These are phyloP conservation scores for Carallia pectinifolia DNA, from an alignment of 345 rosid species.

Conservation along the genomic window DNA sequence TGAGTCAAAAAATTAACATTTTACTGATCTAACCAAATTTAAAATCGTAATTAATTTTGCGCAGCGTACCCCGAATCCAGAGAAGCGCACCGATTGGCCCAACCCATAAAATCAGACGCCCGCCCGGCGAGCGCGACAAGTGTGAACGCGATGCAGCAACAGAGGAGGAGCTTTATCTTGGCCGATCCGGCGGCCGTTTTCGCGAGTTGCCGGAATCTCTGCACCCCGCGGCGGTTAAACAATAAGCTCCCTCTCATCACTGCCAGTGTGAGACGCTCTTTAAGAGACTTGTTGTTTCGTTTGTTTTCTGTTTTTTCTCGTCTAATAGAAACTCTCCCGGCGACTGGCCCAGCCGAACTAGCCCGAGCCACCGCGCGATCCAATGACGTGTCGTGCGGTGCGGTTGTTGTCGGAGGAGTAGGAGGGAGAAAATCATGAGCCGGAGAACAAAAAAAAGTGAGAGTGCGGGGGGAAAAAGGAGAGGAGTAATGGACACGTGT, in stretches of 20 bases:
- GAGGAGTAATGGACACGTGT: not conserved
- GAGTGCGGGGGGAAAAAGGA: not conserved
- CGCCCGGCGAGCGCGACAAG: conserved; percentile 46
- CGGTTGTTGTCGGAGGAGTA: not conserved
- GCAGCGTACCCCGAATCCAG: conserved; percentile 59
- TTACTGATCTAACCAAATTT: too few species aligned
- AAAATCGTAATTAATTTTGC: not conserved
- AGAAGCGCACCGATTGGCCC: conserved; percentile 33
- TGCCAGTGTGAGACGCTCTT: conserved; percentile 13
- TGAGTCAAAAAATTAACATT: not conserved
- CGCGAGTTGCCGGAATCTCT: conserved; percentile 54
- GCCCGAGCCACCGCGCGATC: not conserved
- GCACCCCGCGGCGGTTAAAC: conserved; percentile 62
- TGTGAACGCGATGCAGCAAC: conserved; percentile 46
- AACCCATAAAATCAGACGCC: conserved; percentile 36
- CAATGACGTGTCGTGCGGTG: not conserved
- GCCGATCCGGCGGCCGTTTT: conserved; percentile 39
- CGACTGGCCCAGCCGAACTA: not conserved
- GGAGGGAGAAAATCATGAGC: not conserved
- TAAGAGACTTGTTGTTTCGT: not conserved
- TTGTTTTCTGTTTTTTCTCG: too few species aligned
- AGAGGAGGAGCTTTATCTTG: conserved; percentile 65
- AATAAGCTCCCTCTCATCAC: conserved; percentile 65
- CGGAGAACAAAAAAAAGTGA: not conserved
- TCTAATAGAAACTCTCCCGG: not conserved